These are phyloP conservation scores for Gaultheria prostrata DNA, from an alignment of 148 eudicot genomes.

Conservation along the genomic window DNA sequence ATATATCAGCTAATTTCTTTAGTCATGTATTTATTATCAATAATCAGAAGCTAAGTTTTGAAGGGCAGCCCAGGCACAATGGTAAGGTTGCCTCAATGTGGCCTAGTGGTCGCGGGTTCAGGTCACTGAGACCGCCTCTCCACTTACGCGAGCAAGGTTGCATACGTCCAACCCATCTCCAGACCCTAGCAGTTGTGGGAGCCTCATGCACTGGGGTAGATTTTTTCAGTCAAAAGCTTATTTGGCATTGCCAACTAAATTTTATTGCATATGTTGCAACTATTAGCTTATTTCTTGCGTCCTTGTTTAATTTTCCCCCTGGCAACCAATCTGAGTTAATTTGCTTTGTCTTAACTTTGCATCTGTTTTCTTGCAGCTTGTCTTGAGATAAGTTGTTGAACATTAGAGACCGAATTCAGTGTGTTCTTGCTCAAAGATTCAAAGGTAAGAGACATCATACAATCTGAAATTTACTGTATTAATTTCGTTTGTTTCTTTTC, in stretches of 20 bases:
- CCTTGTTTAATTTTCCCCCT: neutral
- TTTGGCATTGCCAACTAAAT: neutral
- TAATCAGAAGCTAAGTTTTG: slow-evolving; percentile 3
- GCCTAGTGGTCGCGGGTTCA: neutral
- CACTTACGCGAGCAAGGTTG: neutral
- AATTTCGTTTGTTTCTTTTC: neutral
- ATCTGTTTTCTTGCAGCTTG: slow-evolving; percentile 7
- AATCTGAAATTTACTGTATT: neutral
- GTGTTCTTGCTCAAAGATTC: neutral
- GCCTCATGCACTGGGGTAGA: neutral
- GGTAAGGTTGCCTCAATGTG: neutral
- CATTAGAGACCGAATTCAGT: neutral
- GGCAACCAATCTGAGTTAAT: neutral
- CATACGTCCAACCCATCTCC: neutral
- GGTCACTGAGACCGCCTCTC: neutral
- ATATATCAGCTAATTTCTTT: neutral
- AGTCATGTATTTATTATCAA: neutral
- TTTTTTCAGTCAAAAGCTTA: slow-evolving; percentile 2
- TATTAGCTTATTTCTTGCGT: neutral
- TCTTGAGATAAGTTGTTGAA: neutral
- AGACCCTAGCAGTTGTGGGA: neutral
- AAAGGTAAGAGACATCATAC: neutral
- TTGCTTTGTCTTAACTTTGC: neutral
- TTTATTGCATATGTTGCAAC: neutral
- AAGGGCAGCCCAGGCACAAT: neutral